phyloP scores from a whole-genome alignment of 2,329 filamentous ascomycete genomes.

The Trichoderma sp. region DNA sequence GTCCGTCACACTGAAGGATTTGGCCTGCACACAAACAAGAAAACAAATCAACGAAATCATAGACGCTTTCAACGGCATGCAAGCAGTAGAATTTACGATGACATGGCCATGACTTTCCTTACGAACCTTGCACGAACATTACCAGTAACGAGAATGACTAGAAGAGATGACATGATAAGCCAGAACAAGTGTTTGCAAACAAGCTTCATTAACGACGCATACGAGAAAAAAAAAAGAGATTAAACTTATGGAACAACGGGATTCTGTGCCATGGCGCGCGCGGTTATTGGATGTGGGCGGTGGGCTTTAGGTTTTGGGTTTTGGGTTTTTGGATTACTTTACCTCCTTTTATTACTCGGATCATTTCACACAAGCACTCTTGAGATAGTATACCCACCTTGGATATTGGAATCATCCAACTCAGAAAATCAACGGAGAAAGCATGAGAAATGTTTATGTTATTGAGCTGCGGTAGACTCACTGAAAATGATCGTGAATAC shows the following conservation, averaged over 20 bases:
- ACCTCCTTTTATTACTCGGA: background rate
- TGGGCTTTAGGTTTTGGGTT: constrained; percentile 23
- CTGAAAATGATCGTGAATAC: background rate
- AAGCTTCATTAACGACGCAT: constrained; percentile 16
- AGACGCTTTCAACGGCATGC: constrained; percentile 3
- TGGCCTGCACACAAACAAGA: background rate
- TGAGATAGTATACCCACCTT: constrained; percentile 48
- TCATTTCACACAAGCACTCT: constrained; percentile 20
- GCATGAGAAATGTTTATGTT: background rate
- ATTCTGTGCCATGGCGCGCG: constrained; percentile 35
- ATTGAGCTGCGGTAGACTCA: background rate
- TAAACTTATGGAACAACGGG: constrained; percentile 31
- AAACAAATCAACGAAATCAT: background rate
- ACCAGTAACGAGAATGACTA: background rate
- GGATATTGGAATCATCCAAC: constrained; percentile 3
- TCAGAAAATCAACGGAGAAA: background rate
- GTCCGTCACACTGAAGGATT: constrained; percentile 31
- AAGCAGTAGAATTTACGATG: constrained; percentile 7
- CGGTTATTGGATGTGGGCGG: constrained; percentile 4
- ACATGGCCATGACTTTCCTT: constrained; percentile 13
- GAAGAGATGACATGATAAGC: background rate
- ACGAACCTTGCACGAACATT: constrained; percentile 9
- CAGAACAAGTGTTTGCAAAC: background rate
- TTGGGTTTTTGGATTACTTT: constrained; percentile 36
- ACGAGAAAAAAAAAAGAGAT: constrained; percentile 6